Conservation (phyloP, 306 rosid genomes). For the Leucaena leucocephala region DNA sequence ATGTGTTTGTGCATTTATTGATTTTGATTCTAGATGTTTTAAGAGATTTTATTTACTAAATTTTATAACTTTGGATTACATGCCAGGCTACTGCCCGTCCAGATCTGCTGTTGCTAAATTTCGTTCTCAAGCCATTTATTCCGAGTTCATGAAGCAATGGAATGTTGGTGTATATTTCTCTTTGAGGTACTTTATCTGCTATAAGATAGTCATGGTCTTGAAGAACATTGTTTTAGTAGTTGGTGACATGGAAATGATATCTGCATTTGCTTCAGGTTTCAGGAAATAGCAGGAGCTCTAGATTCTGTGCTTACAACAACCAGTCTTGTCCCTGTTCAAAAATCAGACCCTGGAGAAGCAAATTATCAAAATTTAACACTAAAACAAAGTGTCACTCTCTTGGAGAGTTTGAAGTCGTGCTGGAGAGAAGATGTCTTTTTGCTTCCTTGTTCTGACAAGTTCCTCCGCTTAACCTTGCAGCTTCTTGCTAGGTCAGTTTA, state of each 20-base stretch:
- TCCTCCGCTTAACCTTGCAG: conserved; percentile 95
- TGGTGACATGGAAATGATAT: conserved; percentile 34
- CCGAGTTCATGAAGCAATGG: conserved; percentile 98
- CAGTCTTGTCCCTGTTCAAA: conserved; percentile 68
- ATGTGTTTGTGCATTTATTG: conserved; percentile 18
- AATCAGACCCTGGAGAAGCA: conserved; percentile 49
- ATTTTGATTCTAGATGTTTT: conserved; percentile 19
- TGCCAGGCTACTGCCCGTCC: conserved; percentile 83
- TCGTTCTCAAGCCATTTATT: conserved; percentile 77
- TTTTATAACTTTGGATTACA: conserved; percentile 49
- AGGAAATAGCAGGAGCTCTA: conserved; percentile 91
- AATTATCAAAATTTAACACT: conserved; percentile 56
- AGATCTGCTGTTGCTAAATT: conserved; percentile 88
- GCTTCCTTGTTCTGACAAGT: conserved; percentile 86
- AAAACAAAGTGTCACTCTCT: conserved; percentile 77
- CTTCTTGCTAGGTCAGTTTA: conserved; percentile 82
- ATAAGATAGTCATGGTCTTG: conserved; percentile 24
- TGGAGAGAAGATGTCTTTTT: conserved; percentile 91
- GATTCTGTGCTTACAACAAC: conserved; percentile 69
- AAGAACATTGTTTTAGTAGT: conserved; percentile 18
- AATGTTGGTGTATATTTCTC: conserved; percentile 93
- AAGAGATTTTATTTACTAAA: conserved; percentile 37
- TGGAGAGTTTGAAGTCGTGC: conserved; percentile 86
- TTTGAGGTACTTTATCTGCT: conserved; percentile 69
- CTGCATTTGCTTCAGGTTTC: conserved; percentile 72